phyloP scores from a whole-genome alignment of 106 monocot species.

The Dendrobium huoshanense region DNA sequence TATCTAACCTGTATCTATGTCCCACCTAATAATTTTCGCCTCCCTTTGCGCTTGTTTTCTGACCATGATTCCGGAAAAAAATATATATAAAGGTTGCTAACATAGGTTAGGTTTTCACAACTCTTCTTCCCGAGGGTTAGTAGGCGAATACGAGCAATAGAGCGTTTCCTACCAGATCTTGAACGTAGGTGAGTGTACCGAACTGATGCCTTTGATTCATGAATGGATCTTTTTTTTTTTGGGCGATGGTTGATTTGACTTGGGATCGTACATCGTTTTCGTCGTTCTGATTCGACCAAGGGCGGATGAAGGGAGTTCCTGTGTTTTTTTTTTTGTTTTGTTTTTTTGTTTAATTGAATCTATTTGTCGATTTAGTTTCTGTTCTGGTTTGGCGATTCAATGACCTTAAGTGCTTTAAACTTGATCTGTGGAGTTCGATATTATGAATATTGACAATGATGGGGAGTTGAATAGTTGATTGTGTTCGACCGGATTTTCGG shows the following conservation, averaged over 20 bases:
- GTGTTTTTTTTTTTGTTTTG: neutral
- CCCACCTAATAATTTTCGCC: no score
- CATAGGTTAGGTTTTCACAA: neutral
- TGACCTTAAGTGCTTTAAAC: neutral
- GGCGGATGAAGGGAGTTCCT: neutral
- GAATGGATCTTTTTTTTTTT: neutral
- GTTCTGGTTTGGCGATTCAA: neutral
- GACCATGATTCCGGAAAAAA: neutral
- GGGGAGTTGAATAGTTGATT: neutral
- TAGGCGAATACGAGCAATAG: neutral
- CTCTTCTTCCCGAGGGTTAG: neutral
- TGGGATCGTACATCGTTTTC: neutral
- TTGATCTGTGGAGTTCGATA: neutral
- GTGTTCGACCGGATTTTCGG: neutral
- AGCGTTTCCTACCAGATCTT: conserved; percentile 1
- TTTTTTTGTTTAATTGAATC: neutral
- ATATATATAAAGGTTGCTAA: neutral
- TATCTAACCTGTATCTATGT: no score
- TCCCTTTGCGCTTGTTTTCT: neutral
- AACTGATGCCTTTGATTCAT: neutral
- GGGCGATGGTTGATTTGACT: neutral
- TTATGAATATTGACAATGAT: neutral
- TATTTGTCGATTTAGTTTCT: neutral
- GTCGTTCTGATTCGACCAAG: neutral
- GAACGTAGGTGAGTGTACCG: neutral